Evolutionary conservation across 768 basidiomycete genomes (phyloP).

Genomic region (Tulasnella sp.): DNA sequence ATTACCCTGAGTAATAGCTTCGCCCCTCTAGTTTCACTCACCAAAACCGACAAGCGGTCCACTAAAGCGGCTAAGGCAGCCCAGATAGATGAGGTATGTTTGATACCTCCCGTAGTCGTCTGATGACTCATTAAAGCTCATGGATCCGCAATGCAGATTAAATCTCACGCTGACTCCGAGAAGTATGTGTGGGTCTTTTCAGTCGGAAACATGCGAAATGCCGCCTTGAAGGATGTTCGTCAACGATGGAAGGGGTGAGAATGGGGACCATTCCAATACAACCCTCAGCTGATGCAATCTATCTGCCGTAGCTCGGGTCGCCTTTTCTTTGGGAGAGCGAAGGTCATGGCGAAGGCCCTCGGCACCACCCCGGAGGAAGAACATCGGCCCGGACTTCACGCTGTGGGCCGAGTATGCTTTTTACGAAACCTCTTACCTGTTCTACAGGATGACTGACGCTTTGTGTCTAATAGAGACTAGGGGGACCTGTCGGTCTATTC

Average conservation of each 20-base stretch:
- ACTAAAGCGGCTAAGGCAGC: constrained; percentile 81
- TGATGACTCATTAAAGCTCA: too few species aligned
- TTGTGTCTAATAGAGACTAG: constrained; percentile 53
- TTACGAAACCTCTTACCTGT: neutral
- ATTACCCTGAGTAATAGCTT: constrained; percentile 12
- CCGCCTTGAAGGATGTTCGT: constrained; percentile 87
- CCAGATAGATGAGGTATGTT: constrained; percentile 63
- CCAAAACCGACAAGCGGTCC: constrained; percentile 82
- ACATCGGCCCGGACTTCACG: constrained; percentile 61
- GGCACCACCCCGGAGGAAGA: constrained; percentile 82
- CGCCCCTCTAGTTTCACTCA: constrained; percentile 59
- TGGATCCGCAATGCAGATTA: constrained; percentile 52
- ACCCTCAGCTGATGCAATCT: constrained; percentile 11
- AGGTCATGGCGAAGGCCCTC: constrained; percentile 93
- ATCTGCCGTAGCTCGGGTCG: constrained; percentile 54
- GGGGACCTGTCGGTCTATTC: constrained; percentile 88
- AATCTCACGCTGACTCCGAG: constrained; percentile 79
- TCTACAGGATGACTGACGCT: neutral
- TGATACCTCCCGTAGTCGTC: neutral
- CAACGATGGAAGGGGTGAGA: constrained; percentile 81
- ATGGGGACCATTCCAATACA: constrained; percentile 13
- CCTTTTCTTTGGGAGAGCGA: constrained; percentile 76
- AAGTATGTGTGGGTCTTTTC: constrained; percentile 92
- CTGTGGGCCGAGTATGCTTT: constrained; percentile 57
- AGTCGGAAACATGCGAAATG: constrained; percentile 91